Conservation (phyloP, 371 early-diverging fungal genomes). For the Mucor indicus region DNA sequence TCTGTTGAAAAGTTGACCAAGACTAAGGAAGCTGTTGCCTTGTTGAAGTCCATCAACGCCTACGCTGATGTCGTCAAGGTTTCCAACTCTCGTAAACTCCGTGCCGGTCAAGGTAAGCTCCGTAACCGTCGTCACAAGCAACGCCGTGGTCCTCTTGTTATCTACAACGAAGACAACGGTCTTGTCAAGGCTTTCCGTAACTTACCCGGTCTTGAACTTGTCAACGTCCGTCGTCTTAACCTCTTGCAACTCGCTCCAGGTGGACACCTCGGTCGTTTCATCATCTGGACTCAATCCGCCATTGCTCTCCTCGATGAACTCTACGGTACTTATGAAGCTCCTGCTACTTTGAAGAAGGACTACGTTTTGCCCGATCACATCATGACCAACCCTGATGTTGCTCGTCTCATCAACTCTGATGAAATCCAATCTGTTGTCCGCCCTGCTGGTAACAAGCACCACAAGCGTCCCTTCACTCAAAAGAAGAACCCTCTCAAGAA, state of each 20-base stretch:
- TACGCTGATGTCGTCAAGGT: conserved; percentile 97
- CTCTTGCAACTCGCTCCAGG: conserved; percentile 99
- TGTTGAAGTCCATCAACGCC: conserved; percentile 93
- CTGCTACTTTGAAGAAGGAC: conserved; percentile 89
- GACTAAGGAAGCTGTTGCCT: conserved; percentile 95
- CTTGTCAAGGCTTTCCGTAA: conserved; percentile 98
- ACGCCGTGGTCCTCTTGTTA: conserved; percentile 98
- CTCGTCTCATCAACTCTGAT: conserved; percentile 96
- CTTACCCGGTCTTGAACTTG: conserved; percentile 98
- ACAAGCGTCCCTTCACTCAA: conserved; percentile 89
- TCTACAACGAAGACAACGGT: conserved; percentile 96
- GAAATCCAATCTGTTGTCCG: conserved; percentile 97
- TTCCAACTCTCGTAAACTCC: conserved; percentile 94
- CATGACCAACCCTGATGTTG: conserved; percentile 93
- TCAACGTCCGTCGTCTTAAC: conserved; percentile 92
- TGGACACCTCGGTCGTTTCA: conserved; percentile 99
- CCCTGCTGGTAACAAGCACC: conserved; percentile 74
- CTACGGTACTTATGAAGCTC: conserved; percentile 87
- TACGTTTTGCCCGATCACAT: conserved; percentile 90
- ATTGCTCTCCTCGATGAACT: conserved; percentile 94
- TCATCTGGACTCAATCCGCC: conserved; percentile 99
- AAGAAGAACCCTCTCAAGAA: conserved; percentile 98
- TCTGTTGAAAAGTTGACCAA: conserved; percentile 84
- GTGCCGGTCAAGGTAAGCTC: conserved; percentile 99
- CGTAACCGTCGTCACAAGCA: conserved; percentile 99